These are phyloP conservation scores for Hyparrhenia diplandra DNA, from an alignment of 176 grass and related monocot genomes.

Conservation along the genomic window DNA sequence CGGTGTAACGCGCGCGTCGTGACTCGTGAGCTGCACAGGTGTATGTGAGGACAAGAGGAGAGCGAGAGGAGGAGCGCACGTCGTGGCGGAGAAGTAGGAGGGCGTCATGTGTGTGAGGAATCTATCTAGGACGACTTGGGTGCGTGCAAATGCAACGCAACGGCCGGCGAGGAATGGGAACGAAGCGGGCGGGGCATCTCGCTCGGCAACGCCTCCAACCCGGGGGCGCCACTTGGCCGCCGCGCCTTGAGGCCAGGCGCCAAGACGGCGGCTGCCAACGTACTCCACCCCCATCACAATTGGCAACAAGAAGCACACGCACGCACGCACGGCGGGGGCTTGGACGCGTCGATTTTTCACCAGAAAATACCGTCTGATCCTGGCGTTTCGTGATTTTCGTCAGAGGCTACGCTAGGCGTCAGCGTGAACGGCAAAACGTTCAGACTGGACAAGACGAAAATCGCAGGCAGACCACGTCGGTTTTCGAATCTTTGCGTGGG, in stretches of 20 bases:
- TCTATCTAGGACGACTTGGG: constrained; percentile 43
- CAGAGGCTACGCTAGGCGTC: not conserved
- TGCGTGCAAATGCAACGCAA: not conserved
- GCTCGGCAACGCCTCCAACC: not conserved
- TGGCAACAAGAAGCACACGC: not conserved
- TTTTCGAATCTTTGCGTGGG: constrained; percentile 7
- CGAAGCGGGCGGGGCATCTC: constrained; percentile 2
- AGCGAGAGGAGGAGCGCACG: not conserved
- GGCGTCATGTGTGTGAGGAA: constrained; percentile 32
- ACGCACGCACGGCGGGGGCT: not conserved
- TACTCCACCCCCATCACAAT: not conserved
- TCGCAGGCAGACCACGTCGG: not conserved
- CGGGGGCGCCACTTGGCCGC: constrained; percentile 1
- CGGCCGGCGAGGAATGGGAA: constrained; percentile 21
- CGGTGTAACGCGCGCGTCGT: not conserved
- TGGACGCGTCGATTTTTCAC: not conserved
- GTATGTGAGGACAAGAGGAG: constrained; percentile 26
- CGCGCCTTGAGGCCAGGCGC: not conserved
- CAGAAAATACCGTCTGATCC: not conserved
- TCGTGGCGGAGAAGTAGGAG: constrained; percentile 17
- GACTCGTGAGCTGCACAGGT: not conserved
- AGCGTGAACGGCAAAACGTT: not conserved
- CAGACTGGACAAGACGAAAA: not conserved
- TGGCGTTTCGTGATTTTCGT: not conserved
- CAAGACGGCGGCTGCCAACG: not conserved